Conservation (phyloP, 2,329 filamentous ascomycete genomes). For the Neonectria neomacrospora region DNA sequence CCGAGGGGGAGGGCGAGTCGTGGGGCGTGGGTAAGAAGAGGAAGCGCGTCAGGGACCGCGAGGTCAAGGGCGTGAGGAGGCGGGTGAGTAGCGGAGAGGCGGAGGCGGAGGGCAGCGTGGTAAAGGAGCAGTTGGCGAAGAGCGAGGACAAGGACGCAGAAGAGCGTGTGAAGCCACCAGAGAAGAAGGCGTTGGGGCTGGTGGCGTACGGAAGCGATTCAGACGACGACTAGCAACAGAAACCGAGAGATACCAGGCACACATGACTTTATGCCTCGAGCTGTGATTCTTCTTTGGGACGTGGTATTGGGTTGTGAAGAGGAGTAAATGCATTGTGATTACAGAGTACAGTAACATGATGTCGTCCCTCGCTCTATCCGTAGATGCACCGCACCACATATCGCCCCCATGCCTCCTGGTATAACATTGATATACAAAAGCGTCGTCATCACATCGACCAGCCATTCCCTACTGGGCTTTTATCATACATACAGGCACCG, state of each 20-base stretch:
- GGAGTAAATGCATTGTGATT: slow-evolving; percentile 34
- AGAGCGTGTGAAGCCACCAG: slow-evolving; percentile 20
- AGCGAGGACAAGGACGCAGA: slow-evolving; percentile 19
- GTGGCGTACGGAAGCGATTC: slow-evolving; percentile 65
- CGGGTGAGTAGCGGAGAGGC: slow-evolving; percentile 36
- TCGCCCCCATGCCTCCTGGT: slow-evolving; percentile 29
- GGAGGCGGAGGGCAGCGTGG: slow-evolving; percentile 28
- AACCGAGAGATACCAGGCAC: background rate
- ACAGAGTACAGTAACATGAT: slow-evolving; percentile 30
- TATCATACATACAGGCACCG: slow-evolving; percentile 38
- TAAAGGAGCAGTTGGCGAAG: slow-evolving; percentile 28
- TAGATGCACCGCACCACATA: slow-evolving; percentile 24
- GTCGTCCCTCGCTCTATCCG: slow-evolving; percentile 35
- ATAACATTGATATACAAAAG: slow-evolving; percentile 41
- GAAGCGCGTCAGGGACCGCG: slow-evolving; percentile 51
- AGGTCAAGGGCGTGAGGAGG: slow-evolving; percentile 49
- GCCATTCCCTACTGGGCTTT: slow-evolving; percentile 20
- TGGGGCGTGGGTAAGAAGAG: slow-evolving; percentile 53
- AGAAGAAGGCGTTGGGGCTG: slow-evolving; percentile 52
- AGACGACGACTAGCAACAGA: slow-evolving; percentile 55
- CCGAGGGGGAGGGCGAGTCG: slow-evolving; percentile 45
- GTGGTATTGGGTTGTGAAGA: slow-evolving; percentile 16
- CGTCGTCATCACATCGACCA: slow-evolving; percentile 23
- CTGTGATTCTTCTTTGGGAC: background rate
- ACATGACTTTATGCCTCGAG: background rate